phyloP scores from a whole-genome alignment of 441 rosid genomes.

The Sinapis alba region DNA sequence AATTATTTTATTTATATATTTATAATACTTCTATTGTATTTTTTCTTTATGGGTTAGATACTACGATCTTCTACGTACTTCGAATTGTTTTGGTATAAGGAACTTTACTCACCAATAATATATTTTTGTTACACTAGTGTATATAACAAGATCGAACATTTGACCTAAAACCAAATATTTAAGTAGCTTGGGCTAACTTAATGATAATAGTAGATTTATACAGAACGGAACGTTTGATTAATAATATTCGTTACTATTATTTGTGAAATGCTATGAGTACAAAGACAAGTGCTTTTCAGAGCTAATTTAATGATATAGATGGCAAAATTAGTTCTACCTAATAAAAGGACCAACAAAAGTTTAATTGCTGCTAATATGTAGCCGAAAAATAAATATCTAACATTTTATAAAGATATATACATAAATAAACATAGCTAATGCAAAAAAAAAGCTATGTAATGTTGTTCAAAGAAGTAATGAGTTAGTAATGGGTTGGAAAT shows the following conservation, averaged over 20 bases:
- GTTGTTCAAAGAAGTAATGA: conserved; percentile 1
- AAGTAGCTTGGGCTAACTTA: not conserved
- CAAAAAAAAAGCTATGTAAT: not conserved
- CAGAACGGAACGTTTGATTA: conserved; percentile 1
- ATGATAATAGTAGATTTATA: conserved; percentile 5
- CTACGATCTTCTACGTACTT: not conserved
- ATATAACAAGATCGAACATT: not conserved
- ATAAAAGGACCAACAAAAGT: not conserved
- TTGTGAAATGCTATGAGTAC: not conserved
- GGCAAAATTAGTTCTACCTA: not conserved
- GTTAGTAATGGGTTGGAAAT: too few relatives aligned
- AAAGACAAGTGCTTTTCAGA: not conserved
- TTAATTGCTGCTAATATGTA: not conserved
- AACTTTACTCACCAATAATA: not conserved
- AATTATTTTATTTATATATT: not conserved
- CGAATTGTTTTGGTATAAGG: not conserved
- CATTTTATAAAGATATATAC: not conserved
- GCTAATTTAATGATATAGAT: not conserved
- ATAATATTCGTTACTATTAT: not conserved
- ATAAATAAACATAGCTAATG: not conserved
- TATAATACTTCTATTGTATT: not conserved
- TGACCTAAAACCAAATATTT: not conserved
- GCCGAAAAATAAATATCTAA: not conserved
- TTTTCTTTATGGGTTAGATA: not conserved
- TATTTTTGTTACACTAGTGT: not conserved